A percentile compares a stretch with the other conserved stretches of the same genome.
Conservation (phyloP, 305 asterid species). For the Solanum hybrid region DNA sequence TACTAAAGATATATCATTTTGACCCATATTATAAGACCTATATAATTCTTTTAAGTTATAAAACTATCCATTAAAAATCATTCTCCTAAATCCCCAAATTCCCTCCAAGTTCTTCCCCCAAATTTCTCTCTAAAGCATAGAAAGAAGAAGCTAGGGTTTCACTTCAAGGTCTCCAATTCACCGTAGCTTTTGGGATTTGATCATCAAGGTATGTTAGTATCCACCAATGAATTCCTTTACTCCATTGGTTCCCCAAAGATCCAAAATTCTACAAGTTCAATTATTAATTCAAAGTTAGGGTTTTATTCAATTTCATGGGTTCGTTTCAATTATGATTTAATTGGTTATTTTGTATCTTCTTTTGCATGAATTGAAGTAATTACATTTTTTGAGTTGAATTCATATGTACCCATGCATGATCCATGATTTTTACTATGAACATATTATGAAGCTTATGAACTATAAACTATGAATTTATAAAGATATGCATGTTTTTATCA, state of each 20-base stretch:
- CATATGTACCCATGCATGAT: not conserved
- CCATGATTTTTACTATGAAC: not conserved
- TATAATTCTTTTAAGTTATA: not conserved
- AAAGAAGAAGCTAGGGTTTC: not conserved
- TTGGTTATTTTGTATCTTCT: not conserved
- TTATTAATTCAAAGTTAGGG: not conserved
- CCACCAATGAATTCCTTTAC: not conserved
- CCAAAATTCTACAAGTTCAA: not conserved
- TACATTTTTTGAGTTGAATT: not conserved
- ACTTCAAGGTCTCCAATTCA: not conserved
- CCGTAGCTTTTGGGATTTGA: not conserved
- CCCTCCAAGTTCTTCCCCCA: not conserved
- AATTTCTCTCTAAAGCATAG: not conserved
- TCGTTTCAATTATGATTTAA: not conserved
- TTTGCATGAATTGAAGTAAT: not conserved
- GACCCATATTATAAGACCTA: not conserved
- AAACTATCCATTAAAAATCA: not conserved
- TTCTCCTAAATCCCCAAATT: not conserved
- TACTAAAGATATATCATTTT: too few relatives aligned
- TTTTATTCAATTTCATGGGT: not conserved
- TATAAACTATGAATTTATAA: not conserved
- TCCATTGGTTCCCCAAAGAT: not conserved
- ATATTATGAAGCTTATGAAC: not conserved
- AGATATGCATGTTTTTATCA: not conserved
- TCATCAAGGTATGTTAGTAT: not conserved